Base-by-base conservation (phyloP, 2,329 filamentous ascomycete species). In the Colletotrichum spaethianum region DNA sequence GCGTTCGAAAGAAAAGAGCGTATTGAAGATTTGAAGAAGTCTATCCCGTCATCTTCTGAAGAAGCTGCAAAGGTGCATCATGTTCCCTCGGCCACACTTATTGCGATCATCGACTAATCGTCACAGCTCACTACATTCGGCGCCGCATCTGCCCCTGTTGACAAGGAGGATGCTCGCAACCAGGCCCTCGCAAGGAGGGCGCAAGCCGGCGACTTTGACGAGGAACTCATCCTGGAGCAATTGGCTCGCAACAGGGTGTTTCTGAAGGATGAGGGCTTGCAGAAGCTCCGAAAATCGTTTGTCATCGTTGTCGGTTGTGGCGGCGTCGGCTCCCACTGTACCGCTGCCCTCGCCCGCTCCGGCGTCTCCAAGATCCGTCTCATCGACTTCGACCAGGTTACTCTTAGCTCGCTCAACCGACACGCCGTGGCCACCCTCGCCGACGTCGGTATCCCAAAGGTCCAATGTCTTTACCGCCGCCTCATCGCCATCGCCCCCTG, bases 301-400 rank as follows among this genome's bases (percentile, higher is more conserved):
- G 90, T 99, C 57, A 88, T 98, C 48, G 90, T 99, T 1, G 95
- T 99, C 14, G 96, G 96, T 4, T 96, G 95, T 76, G 96, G 96
- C 74, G 96, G 96, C 52, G 96, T 99, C 6, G 96, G 96, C 56
- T 98, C 95, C 8, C 97, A 99, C 84, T 95, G 94, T 74, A 90
- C 93, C 5, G 92, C 95, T 1, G 92, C 96, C 4, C 90, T 99
- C 38, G 93, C 94, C 6, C 92, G 96, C 38, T 98, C 95, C 0
- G 96, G 96, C 40, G 94, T 97, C 53, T 92, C 93, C n/a, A 92
- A 91, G 77, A 88, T 99, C 66, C 92, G 96, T 1, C 89, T 99
- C 46, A 91, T 99, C 76, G 96, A 99, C 82, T 99, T 99, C 80
- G 96, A 99, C 81, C 96, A 99, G 86, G 96, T 99, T 42, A 97